Evolutionary conservation across 805 yeast species (phyloP).

Genomic region (Pichia cabralensis): DNA sequence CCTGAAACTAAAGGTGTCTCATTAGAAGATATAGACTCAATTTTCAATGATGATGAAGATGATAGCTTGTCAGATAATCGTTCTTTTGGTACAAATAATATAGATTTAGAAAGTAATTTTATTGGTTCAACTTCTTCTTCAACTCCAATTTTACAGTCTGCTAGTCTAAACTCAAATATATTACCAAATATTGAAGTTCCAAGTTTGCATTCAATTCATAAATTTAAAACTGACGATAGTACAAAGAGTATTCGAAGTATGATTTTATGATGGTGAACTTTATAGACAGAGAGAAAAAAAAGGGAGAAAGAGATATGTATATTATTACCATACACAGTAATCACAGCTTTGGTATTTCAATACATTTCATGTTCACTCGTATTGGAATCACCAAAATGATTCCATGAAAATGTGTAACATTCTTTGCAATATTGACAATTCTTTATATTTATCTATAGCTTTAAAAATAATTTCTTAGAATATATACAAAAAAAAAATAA

Average conservation of each 20-base stretch:
- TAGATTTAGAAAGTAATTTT: not conserved
- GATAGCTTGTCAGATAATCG: constrained; percentile 6
- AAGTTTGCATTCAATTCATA: constrained; percentile 26
- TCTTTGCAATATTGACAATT: no score
- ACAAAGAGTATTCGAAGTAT: constrained; percentile 28
- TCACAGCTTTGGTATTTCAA: no score
- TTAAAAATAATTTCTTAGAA: no score
- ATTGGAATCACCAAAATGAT: no score
- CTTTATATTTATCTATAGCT: no score
- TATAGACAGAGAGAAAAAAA: no score
- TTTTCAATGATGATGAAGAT: constrained; percentile 44
- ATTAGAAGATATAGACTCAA: constrained; percentile 85
- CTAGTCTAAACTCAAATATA: not conserved
- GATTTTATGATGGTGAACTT: constrained; percentile 6
- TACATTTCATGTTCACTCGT: no score
- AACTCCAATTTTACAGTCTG: not conserved
- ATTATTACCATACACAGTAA: no score
- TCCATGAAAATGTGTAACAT: constrained; percentile 18
- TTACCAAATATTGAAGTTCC: constrained; percentile 26
- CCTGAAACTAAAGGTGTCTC: constrained; percentile 89
- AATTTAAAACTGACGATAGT: constrained; percentile 25
- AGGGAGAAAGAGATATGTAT: no score
- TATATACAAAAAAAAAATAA: no score
- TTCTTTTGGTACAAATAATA: no score
- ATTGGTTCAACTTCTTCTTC: no score